Conservation (phyloP, 345 rosid species). For the Bretschneidera sinensis region DNA sequence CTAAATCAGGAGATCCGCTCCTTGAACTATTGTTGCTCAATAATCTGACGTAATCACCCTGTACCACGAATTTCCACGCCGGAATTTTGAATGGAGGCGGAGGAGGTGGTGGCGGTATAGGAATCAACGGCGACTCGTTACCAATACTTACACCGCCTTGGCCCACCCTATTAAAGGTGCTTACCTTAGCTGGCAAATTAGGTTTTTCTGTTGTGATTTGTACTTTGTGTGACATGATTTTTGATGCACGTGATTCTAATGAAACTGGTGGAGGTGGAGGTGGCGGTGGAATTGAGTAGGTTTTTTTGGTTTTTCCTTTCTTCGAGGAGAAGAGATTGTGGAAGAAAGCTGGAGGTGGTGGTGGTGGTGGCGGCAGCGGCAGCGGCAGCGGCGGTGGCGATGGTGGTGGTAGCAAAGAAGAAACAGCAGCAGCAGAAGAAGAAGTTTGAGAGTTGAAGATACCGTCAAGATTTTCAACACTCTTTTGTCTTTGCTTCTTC, state of each 20-base stretch:
- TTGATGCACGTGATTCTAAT: constrained; percentile 31
- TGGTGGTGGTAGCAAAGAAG: constrained; percentile 9
- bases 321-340: constrained; percentile 59
- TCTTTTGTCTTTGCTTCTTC: constrained; percentile 73
- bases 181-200: constrained; percentile 29
- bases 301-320: constrained; percentile 48
- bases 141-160: constrained; percentile 36
- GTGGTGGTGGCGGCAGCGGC: too few species aligned
- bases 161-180: constrained; percentile 16
- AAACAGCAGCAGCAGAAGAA: constrained; percentile 10
- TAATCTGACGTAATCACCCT: constrained; percentile 69
- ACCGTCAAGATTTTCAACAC: constrained; percentile 70
- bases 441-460: constrained; percentile 40
- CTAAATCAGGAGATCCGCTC: constrained; percentile 42
- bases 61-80: constrained; percentile 51
- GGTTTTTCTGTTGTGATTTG: constrained; percentile 23
- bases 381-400: constrained; percentile 45
- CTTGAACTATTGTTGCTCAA: constrained; percentile 49
- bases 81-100: constrained; percentile 74
- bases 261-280: constrained; percentile 25
- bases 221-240: constrained; percentile 21
- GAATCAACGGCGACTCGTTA: constrained; percentile 44
- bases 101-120: constrained; percentile 78
- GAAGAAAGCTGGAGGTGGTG: constrained; percentile 48
- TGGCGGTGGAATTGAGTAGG: constrained; percentile 32